These are phyloP conservation scores for Lactuca saligna DNA, from an alignment of 129 eudicot genomes.

Conservation along the genomic window DNA sequence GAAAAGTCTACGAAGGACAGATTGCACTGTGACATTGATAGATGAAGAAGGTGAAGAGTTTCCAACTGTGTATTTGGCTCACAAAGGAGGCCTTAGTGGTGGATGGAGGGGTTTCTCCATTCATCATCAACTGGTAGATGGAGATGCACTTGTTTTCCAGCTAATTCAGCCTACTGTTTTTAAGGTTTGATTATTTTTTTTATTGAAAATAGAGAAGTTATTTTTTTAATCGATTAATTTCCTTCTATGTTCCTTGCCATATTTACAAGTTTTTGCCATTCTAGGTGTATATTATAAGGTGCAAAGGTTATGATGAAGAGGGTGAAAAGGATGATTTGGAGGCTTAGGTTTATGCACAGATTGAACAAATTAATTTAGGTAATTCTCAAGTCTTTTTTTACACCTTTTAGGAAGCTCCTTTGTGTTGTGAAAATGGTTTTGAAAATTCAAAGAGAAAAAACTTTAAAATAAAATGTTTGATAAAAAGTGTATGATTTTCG, in stretches of 20 bases:
- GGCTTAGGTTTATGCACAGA: constrained; percentile 21
- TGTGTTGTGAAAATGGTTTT: too few relatives aligned
- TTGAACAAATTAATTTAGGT: constrained; percentile 31
- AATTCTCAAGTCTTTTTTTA: not conserved
- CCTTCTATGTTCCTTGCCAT: not conserved
- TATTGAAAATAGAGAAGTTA: too few relatives aligned
- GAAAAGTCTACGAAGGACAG: constrained; percentile 49
- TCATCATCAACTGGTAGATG: constrained; percentile 68
- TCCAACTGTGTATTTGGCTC: constrained; percentile 56
- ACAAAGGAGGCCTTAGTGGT: constrained; percentile 65
- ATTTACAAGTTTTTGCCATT: not conserved
- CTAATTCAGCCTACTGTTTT: constrained; percentile 35
- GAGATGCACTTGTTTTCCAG: constrained; percentile 84
- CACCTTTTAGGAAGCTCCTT: too few relatives aligned
- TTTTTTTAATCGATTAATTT: too few relatives aligned
- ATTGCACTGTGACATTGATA: constrained; percentile 52
- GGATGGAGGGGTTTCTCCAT: constrained; percentile 87
- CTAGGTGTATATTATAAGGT: constrained; percentile 56
- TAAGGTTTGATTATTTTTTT: constrained; percentile 55
- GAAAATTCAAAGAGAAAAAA: too few relatives aligned
- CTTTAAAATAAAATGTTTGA: too few relatives aligned
- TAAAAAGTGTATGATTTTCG: too few relatives aligned
- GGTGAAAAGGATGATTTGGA: constrained; percentile 24
- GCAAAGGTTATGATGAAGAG: constrained; percentile 35
- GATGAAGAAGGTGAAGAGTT: constrained; percentile 72